Percentiles rank a stretch among this genome's conserved stretches.
Conservation (phyloP, 1,284 basidiomycete species). For the Boletellus deceptivus region DNA sequence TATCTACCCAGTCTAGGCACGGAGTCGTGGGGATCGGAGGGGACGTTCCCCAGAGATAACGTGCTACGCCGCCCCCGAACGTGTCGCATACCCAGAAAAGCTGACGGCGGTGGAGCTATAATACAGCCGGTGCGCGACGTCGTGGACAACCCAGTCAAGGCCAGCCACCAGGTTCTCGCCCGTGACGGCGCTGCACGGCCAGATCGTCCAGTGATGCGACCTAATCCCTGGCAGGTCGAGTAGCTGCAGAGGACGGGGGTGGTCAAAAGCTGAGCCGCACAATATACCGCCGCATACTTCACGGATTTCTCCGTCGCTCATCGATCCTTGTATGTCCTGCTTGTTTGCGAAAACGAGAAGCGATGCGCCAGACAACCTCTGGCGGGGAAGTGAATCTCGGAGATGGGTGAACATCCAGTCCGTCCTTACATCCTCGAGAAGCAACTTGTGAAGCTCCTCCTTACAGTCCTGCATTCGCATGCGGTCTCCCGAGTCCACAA, state of each 20-base stretch:
- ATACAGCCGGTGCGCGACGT: constrained; percentile 82
- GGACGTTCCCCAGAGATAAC: not conserved
- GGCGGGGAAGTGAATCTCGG: constrained; percentile 19
- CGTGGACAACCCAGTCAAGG: constrained; percentile 92
- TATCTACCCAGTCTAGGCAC: constrained; percentile 10
- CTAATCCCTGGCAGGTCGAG: constrained; percentile 76
- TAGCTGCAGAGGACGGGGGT: constrained; percentile 46
- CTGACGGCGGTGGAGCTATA: constrained; percentile 41
- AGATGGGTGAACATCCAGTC: constrained; percentile 7
- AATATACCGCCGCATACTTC: constrained; percentile 51
- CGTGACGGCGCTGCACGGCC: constrained; percentile 89
- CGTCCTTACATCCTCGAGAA: constrained; percentile 84
- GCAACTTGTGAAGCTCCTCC: constrained; percentile 80
- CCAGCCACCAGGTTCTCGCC: constrained; percentile 84
- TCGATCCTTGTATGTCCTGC: constrained; percentile 89
- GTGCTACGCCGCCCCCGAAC: not conserved
- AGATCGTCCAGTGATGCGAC: constrained; percentile 89
- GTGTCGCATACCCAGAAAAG: not conserved
- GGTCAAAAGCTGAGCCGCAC: constrained; percentile 10
- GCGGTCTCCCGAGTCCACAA: constrained; percentile 93
- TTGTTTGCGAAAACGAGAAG: constrained; percentile 99
- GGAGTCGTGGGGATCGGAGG: constrained; percentile 3
- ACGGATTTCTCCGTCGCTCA: constrained; percentile 81
- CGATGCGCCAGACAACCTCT: constrained; percentile 93
- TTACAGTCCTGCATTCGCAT: constrained; percentile 89